phyloP scores from a whole-genome alignment of 225 moss, liverwort and hornwort genomes.

The Polytrichum formosum region DNA sequence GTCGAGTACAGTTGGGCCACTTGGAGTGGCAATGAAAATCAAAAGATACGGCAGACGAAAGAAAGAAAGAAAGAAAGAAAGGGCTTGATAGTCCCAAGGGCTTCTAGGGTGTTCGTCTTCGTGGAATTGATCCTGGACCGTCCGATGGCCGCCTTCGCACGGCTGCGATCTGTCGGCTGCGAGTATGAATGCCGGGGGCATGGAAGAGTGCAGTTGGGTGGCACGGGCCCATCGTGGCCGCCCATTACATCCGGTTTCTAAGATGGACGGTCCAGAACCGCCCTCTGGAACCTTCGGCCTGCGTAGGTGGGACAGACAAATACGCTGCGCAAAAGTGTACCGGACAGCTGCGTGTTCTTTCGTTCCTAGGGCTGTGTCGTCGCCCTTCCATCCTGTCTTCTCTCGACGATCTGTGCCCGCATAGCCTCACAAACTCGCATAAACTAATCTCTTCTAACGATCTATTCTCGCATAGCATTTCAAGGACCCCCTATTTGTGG shows the following conservation, averaged over 20 bases:
- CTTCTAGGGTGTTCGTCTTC: conserved; percentile 27
- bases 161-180: conserved; percentile 4
- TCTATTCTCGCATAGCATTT: too few relatives aligned
- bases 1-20: not conserved
- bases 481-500: not conserved
- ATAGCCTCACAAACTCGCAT: too few relatives aligned
- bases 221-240: conserved; percentile 17
- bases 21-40: too few relatives aligned
- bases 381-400: not conserved
- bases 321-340: not conserved
- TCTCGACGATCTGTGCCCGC: too few relatives aligned
- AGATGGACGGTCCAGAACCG: conserved; percentile 12
- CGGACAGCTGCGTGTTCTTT: not conserved
- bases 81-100: not conserved
- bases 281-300: conserved; percentile 20
- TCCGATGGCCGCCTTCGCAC: not conserved
- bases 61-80: not conserved
- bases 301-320: conserved; percentile 3
- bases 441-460: too few relatives aligned
- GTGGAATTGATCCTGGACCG: not conserved
- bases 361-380: not conserved
- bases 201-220: conserved; percentile 8
- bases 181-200: not conserved
- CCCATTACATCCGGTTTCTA: conserved; percentile 9
- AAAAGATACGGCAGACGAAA: too few relatives aligned